Evolutionary conservation across 441 rosid species (phyloP).

Genomic region (Brassica balearica): DNA sequence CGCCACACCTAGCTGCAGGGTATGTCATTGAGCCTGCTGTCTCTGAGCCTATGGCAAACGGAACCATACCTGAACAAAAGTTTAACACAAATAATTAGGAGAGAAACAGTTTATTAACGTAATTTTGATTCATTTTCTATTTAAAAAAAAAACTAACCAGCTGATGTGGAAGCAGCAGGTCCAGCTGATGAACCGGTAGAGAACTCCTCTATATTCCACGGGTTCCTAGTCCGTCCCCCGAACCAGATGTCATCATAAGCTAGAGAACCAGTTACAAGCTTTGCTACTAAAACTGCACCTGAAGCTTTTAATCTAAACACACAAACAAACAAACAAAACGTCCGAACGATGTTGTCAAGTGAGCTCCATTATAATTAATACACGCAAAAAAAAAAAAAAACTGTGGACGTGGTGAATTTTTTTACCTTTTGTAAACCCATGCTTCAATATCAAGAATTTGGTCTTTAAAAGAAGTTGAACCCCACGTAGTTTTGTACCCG

Average conservation of each 20-base stretch:
- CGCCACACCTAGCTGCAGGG: conserved; percentile 88
- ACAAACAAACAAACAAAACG: not conserved
- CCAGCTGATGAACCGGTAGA: conserved; percentile 95
- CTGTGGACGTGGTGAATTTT: not conserved
- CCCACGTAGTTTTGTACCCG: conserved; percentile 87
- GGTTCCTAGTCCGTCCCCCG: conserved; percentile 89
- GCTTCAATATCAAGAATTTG: conserved; percentile 80
- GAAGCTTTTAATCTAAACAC: conserved; percentile 44
- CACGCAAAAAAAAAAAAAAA: not conserved
- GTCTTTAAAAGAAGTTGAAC: conserved; percentile 71
- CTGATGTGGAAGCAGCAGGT: conserved; percentile 89
- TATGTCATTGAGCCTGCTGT: conserved; percentile 89
- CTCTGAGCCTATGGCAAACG: conserved; percentile 96
- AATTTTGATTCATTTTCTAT: conserved; percentile 11
- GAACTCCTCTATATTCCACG: conserved; percentile 95
- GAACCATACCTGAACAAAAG: conserved; percentile 67
- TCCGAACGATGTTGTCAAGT: not conserved
- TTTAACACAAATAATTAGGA: not conserved
- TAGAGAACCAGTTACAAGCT: conserved; percentile 83
- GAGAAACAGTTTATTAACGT: conserved; percentile 8
- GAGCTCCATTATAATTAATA: not conserved
- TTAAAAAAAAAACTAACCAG: conserved; percentile 54
- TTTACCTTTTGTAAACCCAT: conserved; percentile 85
- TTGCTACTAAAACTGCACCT: conserved; percentile 92
- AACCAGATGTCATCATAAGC: conserved; percentile 96